phyloP scores from a whole-genome alignment of 306 rosid species.

The Aeschynomene evenia region DNA sequence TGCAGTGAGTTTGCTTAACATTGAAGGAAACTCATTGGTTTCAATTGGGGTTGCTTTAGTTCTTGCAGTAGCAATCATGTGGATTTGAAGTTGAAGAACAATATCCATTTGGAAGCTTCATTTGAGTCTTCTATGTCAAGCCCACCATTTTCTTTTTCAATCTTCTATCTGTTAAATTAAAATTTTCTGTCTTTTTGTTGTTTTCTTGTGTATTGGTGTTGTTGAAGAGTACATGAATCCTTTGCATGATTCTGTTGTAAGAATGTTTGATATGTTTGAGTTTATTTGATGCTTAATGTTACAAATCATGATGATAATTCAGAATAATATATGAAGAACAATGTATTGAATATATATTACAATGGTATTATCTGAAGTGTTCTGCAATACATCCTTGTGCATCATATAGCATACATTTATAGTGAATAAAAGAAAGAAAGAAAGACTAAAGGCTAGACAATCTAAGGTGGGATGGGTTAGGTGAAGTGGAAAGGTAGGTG shows the following conservation, averaged over 20 bases:
- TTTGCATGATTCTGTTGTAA: not conserved
- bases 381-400: too few relatives aligned
- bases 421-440: too few relatives aligned
- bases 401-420: too few relatives aligned
- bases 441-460: too few relatives aligned
- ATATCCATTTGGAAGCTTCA: not conserved
- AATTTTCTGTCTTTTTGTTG: not conserved
- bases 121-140: constrained; percentile 4
- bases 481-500: too few relatives aligned
- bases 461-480: too few relatives aligned
- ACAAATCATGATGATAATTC: too few relatives aligned
- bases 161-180: not conserved
- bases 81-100: constrained; percentile 5
- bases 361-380: too few relatives aligned
- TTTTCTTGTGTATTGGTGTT: not conserved
- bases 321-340: too few relatives aligned
- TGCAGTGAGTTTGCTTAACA: constrained; percentile 19
- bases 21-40: constrained; percentile 25
- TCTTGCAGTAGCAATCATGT: constrained; percentile 14
- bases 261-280: not conserved
- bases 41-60: constrained; percentile 32
- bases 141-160: not conserved
- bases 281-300: not conserved
- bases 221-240: not conserved
- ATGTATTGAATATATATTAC: too few relatives aligned